These are phyloP conservation scores for Cladosporium sp. DNA, from an alignment of 2,329 filamentous ascomycete species.

Conservation along the genomic window DNA sequence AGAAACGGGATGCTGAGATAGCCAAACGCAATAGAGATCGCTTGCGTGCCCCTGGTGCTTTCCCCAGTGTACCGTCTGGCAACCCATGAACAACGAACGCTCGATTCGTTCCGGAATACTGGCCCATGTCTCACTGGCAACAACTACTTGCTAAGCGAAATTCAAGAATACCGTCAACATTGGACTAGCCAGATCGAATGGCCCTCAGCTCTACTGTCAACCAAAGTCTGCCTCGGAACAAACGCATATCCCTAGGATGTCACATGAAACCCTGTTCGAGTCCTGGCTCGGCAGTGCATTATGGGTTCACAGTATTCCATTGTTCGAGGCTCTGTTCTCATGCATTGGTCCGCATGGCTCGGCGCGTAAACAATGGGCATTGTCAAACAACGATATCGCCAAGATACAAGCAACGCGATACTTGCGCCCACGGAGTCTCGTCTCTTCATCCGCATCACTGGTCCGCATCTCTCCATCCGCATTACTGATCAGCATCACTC, in stretches of 20 bases:
- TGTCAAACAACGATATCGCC: neutral
- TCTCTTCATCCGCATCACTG: neutral
- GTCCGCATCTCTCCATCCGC: neutral
- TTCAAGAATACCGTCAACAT: neutral
- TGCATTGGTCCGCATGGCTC: neutral
- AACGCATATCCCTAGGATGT: neutral
- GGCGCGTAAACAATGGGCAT: neutral
- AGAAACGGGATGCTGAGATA: constrained; percentile 73
- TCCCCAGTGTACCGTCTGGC: constrained; percentile 79
- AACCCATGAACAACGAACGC: constrained; percentile 21
- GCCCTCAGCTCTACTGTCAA: neutral
- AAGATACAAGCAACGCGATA: neutral
- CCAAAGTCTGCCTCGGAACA: neutral
- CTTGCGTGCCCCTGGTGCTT: constrained; percentile 73
- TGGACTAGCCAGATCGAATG: neutral
- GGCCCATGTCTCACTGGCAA: neutral
- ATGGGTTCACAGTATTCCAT: neutral
- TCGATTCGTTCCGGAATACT: neutral
- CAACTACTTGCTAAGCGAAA: neutral
- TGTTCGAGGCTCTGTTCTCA: neutral
- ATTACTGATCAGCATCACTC: neutral
- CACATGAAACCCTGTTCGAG: neutral
- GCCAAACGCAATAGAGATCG: constrained; percentile 81
- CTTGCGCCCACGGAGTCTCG: neutral
- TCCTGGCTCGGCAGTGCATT: neutral